Evolutionary conservation across 2,329 filamentous ascomycete species (phyloP), one percentile per base, ranked within the genome.

Genomic region (Aureobasidium sp.): DNA sequence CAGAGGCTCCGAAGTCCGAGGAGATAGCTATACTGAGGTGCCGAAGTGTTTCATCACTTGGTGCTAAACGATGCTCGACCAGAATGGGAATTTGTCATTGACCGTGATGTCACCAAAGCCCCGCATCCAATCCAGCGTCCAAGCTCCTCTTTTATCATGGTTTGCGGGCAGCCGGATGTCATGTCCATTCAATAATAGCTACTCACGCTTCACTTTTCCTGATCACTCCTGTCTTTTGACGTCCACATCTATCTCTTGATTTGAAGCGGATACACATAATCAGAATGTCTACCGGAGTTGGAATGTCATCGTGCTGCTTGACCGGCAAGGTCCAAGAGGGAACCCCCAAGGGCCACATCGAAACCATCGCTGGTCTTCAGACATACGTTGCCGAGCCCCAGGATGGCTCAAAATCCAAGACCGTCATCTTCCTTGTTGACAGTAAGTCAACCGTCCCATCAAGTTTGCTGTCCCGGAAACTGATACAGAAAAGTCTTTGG

Each of bases 381-480:
- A 77, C 75, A n/a, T 79, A 79, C 67, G 68, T 79, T 20, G 70
- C 77, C 12, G 77, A 77, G 64, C 74, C 76, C n/a, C 70, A 73
- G 57, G 67, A 71, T 58, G 73, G 71, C 26, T 73, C 71, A n/a
- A 77, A 72, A 51, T 71, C 75, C 39, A 78, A 78, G 65, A 73
- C 74, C 4, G 72, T 81, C 46, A 72, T 82, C 57, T 77, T 82
- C 64, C 70, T 82, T 53, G 68, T 70, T 51, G 77, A 80, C 66
- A 77, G 74, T 75, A 67, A 44, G 70, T 57, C 23, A 44, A 27
- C n/a, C 61, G 13, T 20, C 52, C 17, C 15, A 20, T 29, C 13
- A 13, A n/a, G 1, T 7, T 5, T 9, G n/a, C 10, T 34, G 10
- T 5, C 15, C 36, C 34, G 9, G 17, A 39, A 42, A 17, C 53